Evolutionary conservation across 768 basidiomycete species (phyloP).

Genomic region (Obba rivulosa): DNA sequence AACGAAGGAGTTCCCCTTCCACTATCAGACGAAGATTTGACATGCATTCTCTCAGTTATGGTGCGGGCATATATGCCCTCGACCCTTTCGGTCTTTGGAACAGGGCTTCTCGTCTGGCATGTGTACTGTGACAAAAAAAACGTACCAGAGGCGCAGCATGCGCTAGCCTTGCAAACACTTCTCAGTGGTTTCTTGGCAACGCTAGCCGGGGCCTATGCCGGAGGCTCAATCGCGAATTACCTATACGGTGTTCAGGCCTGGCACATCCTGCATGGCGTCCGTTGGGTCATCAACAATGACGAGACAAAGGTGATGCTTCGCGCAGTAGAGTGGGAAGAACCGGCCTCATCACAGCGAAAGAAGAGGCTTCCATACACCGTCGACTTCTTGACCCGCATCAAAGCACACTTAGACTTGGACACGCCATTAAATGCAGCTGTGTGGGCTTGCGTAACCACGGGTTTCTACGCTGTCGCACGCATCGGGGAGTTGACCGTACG

Average conservation of each 20-base stretch:
- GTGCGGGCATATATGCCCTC: conserved; percentile 21
- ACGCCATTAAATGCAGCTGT: conserved; percentile 14
- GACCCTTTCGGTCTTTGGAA: conserved; percentile 31
- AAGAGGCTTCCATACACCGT: conserved; percentile 27
- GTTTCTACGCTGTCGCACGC: conserved; percentile 22
- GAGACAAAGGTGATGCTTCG: conserved; percentile 25
- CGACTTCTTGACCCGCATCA: background rate
- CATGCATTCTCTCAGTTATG: conserved; percentile 22
- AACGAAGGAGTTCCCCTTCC: background rate
- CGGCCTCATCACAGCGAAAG: conserved; percentile 21
- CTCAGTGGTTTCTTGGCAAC: conserved; percentile 15
- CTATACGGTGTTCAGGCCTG: conserved; percentile 35
- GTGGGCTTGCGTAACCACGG: too few relatives aligned
- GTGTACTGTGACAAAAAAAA: conserved; percentile 30
- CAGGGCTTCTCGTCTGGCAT: conserved; percentile 34
- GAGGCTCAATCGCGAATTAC: conserved; percentile 31
- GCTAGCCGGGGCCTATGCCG: conserved; percentile 26
- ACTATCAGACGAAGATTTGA: conserved; percentile 15
- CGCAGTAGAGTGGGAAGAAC: conserved; percentile 26
- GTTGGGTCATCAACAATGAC: conserved; percentile 22
- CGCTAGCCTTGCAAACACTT: conserved; percentile 21
- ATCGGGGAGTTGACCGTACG: conserved; percentile 13
- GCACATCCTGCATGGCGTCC: conserved; percentile 37
- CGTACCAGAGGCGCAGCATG: conserved; percentile 27
- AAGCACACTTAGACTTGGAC: background rate